Percentiles rank a stretch among this genome's conserved stretches.
These are phyloP conservation scores for Theileria annulata DNA, from an alignment of 169 alveolate genomes.

Conservation along the genomic window DNA sequence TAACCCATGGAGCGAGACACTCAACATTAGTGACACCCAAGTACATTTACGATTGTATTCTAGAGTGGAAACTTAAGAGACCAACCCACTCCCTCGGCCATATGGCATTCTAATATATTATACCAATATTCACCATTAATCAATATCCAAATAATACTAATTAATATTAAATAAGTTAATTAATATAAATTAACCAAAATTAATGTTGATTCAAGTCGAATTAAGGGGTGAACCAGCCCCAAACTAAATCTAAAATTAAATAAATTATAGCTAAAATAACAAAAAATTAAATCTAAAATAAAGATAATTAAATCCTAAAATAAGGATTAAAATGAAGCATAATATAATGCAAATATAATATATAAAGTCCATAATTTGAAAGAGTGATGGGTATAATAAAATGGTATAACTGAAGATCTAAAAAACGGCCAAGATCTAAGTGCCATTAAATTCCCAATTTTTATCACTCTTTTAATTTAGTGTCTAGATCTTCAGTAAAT, in stretches of 20 bases:
- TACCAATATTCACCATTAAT: neutral
- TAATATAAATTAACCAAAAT: neutral
- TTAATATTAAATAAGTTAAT: neutral
- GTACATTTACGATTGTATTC: conserved; percentile 66
- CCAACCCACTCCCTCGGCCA: conserved; percentile 56
- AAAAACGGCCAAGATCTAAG: neutral
- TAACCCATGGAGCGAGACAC: conserved; percentile 69
- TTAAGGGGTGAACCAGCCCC: neutral
- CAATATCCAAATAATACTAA: neutral
- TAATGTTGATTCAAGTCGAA: neutral
- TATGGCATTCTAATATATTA: conserved; percentile 49
- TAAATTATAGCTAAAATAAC: neutral
- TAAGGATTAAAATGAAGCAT: neutral
- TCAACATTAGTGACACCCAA: conserved; percentile 69
- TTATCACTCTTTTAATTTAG: neutral
- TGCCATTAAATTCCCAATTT: neutral
- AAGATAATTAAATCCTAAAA: neutral
- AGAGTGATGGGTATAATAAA: neutral
- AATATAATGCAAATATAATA: neutral
- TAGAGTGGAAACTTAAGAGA: conserved; percentile 59
- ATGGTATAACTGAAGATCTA: neutral
- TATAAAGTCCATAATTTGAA: neutral
- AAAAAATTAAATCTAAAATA: no score
- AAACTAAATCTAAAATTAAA: neutral
- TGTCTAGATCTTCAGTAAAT: neutral